Conservation (phyloP, 2,329 filamentous ascomycete species). For the Cytospora piceicola region DNA sequence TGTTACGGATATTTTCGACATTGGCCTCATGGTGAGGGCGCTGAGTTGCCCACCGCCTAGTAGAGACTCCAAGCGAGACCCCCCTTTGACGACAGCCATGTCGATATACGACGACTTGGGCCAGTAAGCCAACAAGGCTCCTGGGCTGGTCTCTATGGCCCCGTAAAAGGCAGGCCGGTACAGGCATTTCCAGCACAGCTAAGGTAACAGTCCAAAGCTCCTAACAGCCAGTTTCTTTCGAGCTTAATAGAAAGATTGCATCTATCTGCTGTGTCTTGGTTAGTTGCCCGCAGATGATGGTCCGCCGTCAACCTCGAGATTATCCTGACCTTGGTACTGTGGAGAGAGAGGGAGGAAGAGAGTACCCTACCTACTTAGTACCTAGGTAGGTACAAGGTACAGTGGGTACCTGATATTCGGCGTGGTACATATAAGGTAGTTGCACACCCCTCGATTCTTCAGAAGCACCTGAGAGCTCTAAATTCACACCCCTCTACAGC, state of each 20-base stretch:
- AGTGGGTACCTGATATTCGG: background rate
- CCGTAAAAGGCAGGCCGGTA: slow-evolving; percentile 26
- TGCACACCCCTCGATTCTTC: slow-evolving; percentile 6
- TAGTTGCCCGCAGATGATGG: background rate
- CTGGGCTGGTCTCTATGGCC: slow-evolving; percentile 16
- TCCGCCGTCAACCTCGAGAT: background rate
- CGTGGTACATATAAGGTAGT: background rate
- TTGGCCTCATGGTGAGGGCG: slow-evolving; percentile 41
- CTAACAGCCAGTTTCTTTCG: slow-evolving; percentile 1
- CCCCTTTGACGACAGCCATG: slow-evolving; percentile 12
- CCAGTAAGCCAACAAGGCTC: slow-evolving; percentile 21
- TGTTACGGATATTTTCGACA: slow-evolving; percentile 78
- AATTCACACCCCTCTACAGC: background rate
- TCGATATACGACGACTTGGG: slow-evolving; percentile 16
- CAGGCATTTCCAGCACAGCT: slow-evolving; percentile 28
- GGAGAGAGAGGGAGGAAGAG: too few species aligned
- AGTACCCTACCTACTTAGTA: too few species aligned
- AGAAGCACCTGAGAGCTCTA: background rate
- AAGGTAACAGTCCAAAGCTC: slow-evolving; percentile 7
- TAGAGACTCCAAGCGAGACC: slow-evolving; percentile 5
- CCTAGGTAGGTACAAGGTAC: too few species aligned
- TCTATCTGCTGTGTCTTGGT: background rate
- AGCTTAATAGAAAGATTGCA: background rate
- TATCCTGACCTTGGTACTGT: too few species aligned
- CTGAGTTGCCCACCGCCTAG: slow-evolving; percentile 19